Evolutionary conservation across 768 basidiomycete genomes (phyloP).

Genomic region (Lactifluus pinguis): DNA sequence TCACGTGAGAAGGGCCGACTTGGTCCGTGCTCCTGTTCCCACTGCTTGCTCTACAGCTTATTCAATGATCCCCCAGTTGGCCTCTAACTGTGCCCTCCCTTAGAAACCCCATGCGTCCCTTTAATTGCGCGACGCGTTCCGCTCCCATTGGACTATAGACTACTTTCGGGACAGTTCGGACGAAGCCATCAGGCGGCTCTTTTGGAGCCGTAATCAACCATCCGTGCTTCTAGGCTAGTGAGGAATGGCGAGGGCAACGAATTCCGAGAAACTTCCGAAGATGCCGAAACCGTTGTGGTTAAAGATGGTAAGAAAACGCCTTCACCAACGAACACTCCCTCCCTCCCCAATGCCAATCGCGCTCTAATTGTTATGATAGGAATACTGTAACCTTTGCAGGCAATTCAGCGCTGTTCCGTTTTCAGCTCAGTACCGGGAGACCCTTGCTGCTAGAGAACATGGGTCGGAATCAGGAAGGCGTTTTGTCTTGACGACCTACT

Average conservation of each 20-base stretch:
- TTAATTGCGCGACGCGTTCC: too few species aligned
- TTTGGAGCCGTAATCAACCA: slow-evolving; percentile 32
- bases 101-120: too few species aligned
- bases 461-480: slow-evolving; percentile 49
- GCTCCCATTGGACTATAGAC: too few species aligned
- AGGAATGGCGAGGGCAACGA: neutral
- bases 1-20: too few species aligned
- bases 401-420: slow-evolving; percentile 55
- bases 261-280: neutral
- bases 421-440: slow-evolving; percentile 39
- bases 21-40: too few species aligned
- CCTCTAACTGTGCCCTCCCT: too few species aligned
- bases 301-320: slow-evolving; percentile 53
- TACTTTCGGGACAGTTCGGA: too few species aligned
- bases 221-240: slow-evolving; percentile 6
- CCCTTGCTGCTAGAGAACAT: slow-evolving; percentile 51
- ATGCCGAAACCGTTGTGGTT: slow-evolving; percentile 49
- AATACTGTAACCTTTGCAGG: slow-evolving; percentile 67
- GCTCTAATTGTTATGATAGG: slow-evolving; percentile 33
- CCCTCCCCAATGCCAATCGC: neutral
- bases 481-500: slow-evolving; percentile 39
- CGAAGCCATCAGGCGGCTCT: slow-evolving; percentile 23
- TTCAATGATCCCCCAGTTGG: too few species aligned
- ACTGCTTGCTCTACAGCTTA: too few species aligned
- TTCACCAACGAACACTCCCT: neutral